Evolutionary conservation across 176 grass and related monocot species (phyloP).

Genomic region (Themeda triandra): DNA sequence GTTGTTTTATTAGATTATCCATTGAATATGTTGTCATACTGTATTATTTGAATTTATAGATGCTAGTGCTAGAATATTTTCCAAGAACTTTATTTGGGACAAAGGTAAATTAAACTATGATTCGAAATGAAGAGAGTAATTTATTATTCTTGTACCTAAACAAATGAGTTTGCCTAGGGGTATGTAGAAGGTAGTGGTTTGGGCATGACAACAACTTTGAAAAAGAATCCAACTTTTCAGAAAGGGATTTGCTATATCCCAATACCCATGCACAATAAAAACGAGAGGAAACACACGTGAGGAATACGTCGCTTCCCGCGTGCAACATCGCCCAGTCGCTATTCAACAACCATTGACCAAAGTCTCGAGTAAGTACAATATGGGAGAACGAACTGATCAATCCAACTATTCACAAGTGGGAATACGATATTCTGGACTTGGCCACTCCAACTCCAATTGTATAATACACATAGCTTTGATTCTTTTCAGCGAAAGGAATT

Average conservation of each 20-base stretch:
- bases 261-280: background rate
- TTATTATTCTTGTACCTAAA: background rate
- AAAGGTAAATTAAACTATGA: background rate
- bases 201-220: background rate
- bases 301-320: background rate
- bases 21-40: background rate
- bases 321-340: background rate
- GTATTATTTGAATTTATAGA: background rate
- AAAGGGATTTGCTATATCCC: background rate
- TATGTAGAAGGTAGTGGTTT: background rate
- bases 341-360: constrained; percentile 14
- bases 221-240: background rate
- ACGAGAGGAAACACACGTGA: background rate
- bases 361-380: background rate
- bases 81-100: background rate
- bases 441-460: background rate
- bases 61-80: background rate
- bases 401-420: background rate
- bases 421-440: background rate
- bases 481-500: background rate
- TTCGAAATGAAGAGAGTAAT: background rate
- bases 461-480: background rate
- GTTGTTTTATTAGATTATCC: background rate
- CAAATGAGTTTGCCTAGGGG: background rate
- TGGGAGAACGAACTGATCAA: background rate